Evolutionary conservation across 2,329 filamentous ascomycete species (phyloP).

Genomic region (Penicillium occitanis): DNA sequence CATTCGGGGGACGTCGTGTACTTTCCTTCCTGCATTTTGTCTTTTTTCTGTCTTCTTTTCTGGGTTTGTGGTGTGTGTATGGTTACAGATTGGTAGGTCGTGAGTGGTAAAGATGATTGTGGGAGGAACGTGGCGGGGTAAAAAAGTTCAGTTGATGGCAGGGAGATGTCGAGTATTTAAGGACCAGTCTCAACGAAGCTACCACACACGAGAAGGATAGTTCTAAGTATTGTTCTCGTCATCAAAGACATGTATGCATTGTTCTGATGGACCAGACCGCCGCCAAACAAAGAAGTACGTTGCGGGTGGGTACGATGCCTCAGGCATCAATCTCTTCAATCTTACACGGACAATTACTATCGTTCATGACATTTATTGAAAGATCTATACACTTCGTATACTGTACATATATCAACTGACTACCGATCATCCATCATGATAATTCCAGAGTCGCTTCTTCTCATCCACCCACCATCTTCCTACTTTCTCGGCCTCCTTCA

Average conservation of each 20-base stretch:
- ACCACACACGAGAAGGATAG: background rate
- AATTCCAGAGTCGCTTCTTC: conserved; percentile 30
- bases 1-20: conserved; percentile 72
- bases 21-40: conserved; percentile 31
- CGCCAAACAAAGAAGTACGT: too few species aligned
- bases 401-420: conserved; percentile 4
- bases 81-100: background rate
- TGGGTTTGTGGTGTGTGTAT: background rate
- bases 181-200: background rate
- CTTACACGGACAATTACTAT: too few species aligned
- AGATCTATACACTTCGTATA: conserved; percentile 6
- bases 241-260: conserved; percentile 2
- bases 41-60: too few species aligned
- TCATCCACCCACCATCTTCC: conserved; percentile 43
- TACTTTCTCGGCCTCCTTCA: conserved; percentile 37
- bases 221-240: conserved; percentile 15
- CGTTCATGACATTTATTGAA: too few species aligned
- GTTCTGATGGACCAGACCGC: background rate
- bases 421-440: conserved; percentile 19
- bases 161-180: background rate
- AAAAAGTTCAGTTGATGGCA: background rate
- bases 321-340: background rate
- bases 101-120: background rate
- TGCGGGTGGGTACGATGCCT: conserved; percentile 5
- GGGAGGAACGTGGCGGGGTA: background rate